Evolutionary conservation across 495 filamentous ascomycete genomes (phyloP).

Genomic region (Pseudoneurospora amorphoporcata): DNA sequence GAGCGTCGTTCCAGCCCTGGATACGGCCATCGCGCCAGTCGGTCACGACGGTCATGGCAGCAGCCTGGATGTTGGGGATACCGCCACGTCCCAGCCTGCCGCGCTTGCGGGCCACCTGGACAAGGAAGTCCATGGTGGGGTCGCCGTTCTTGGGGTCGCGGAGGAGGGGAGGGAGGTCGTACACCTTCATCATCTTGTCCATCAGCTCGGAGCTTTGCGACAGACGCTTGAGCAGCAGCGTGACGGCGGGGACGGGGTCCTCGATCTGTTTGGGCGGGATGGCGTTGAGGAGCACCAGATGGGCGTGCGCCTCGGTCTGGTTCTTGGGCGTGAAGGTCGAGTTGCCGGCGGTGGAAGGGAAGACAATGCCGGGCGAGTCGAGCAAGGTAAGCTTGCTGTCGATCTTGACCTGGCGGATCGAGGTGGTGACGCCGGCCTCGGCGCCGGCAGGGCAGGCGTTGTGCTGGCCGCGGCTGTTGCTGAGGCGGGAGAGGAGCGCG

Average conservation of each 20-base stretch:
- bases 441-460: slow-evolving; percentile 80
- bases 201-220: slow-evolving; percentile 60
- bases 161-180: slow-evolving; percentile 71
- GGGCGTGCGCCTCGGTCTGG: slow-evolving; percentile 67
- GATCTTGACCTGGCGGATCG: slow-evolving; percentile 79
- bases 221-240: slow-evolving; percentile 67
- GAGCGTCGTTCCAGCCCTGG: slow-evolving; percentile 81
- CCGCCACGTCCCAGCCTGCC: slow-evolving; percentile 84
- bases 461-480: slow-evolving; percentile 43
- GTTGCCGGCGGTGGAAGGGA: slow-evolving; percentile 46
- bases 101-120: slow-evolving; percentile 88
- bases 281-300: slow-evolving; percentile 80
- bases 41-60: slow-evolving; percentile 83
- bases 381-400: slow-evolving; percentile 91
- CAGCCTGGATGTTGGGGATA: slow-evolving; percentile 75
- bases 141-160: slow-evolving; percentile 50
- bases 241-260: slow-evolving; percentile 79
- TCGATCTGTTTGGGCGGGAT: slow-evolving; percentile 88
- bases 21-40: slow-evolving; percentile 96
- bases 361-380: slow-evolving; percentile 93
- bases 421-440: slow-evolving; percentile 89
- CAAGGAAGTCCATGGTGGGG: slow-evolving; percentile 78
- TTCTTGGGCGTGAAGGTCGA: slow-evolving; percentile 40
- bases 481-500: slow-evolving; percentile 71
- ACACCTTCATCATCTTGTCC: slow-evolving; percentile 66